Evolutionary conservation across 176 grass and related monocot genomes (phyloP).

Genomic region (Panicum miliaceum): DNA sequence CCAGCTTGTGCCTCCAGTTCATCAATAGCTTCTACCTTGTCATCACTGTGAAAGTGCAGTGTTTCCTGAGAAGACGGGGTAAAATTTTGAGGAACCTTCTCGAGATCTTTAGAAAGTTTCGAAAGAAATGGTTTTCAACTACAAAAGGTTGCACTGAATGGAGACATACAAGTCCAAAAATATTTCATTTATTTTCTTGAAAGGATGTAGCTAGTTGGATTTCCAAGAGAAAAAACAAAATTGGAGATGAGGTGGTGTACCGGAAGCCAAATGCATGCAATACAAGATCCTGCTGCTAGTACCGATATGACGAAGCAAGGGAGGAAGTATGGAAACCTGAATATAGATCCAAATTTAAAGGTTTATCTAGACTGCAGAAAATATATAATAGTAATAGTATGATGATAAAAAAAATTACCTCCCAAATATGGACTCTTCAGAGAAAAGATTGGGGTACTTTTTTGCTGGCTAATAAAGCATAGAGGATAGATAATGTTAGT

Average conservation of each 20-base stretch:
- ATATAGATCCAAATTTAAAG: constrained; percentile 21
- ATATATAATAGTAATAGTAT: background rate
- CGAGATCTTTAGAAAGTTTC: background rate
- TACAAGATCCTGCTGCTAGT: constrained; percentile 57
- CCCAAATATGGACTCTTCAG: constrained; percentile 66
- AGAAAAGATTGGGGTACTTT: constrained; percentile 63
- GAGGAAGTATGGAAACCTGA: constrained; percentile 79
- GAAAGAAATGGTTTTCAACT: background rate
- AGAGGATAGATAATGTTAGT: constrained; percentile 34
- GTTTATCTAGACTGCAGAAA: background rate
- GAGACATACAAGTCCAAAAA: background rate
- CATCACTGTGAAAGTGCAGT: constrained; percentile 62
- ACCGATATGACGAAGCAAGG: constrained; percentile 69
- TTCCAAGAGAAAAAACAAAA: constrained; percentile 20
- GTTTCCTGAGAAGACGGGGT: constrained; percentile 57
- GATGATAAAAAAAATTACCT: constrained; percentile 39
- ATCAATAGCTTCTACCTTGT: constrained; percentile 51
- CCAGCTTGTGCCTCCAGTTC: constrained; percentile 48
- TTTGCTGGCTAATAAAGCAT: constrained; percentile 57
- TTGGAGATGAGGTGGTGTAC: constrained; percentile 27
- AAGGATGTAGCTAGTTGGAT: background rate
- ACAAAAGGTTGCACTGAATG: background rate
- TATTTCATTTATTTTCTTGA: constrained; percentile 1
- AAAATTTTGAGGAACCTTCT: background rate
- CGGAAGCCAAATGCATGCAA: constrained; percentile 76